A percentile compares a stretch with the other conserved stretches of the same genome.
Evolutionary conservation across 1,284 basidiomycete genomes (phyloP).

Genomic region (Erythrobasidium hasegawianum): DNA sequence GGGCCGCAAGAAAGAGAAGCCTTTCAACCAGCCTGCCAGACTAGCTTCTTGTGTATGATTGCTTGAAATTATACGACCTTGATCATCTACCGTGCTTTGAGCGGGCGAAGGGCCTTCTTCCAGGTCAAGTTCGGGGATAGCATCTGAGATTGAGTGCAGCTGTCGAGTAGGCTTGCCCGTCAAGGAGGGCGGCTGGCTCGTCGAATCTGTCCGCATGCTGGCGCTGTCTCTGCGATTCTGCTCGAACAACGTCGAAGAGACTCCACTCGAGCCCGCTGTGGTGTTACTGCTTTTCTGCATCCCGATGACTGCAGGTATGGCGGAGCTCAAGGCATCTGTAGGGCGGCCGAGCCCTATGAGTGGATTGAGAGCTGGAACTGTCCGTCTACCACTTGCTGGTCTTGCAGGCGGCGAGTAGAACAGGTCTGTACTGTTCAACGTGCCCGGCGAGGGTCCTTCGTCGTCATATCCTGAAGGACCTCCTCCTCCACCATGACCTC

Average conservation of each 20-base stretch:
- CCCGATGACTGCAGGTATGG: not conserved
- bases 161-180: not conserved
- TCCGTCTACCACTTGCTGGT: slow-evolving; percentile 21
- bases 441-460: not conserved
- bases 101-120: not conserved
- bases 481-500: not conserved
- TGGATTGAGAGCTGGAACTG: slow-evolving; percentile 1
- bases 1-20: slow-evolving; percentile 10
- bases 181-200: not conserved
- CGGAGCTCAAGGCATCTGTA: not conserved
- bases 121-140: not conserved
- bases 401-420: slow-evolving; percentile 11
- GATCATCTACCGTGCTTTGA: not conserved
- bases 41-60: not conserved
- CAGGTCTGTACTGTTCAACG: not conserved
- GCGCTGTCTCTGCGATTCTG: not conserved
- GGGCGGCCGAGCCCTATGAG: slow-evolving; percentile 10
- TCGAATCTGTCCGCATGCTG: not conserved
- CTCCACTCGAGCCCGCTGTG: not conserved
- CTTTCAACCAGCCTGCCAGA: slow-evolving; percentile 3
- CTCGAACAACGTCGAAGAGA: not conserved
- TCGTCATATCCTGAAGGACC: not conserved
- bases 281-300: not conserved
- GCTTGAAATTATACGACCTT: not conserved
- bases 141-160: not conserved